Evolutionary conservation across 371 early-diverging fungal genomes (phyloP), one percentile per base, ranked within the genome.

Genomic region (Mucor indicus): DNA sequence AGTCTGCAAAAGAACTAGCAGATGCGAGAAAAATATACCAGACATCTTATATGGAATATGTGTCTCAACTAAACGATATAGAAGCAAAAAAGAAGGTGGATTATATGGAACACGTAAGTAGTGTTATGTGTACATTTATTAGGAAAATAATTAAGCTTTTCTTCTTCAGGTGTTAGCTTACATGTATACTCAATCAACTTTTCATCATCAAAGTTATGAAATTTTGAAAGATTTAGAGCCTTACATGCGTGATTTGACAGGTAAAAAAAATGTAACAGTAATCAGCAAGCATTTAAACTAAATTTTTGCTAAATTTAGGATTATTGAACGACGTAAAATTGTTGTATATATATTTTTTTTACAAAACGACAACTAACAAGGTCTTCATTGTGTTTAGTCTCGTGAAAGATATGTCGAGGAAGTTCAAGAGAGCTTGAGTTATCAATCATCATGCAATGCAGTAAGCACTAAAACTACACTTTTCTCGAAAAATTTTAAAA

Each of bases 161-260:
- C n/a, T n/a, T n/a, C 19, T 15, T 25, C 20, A 81, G 80, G 67
- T 85, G 6, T 72, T 88, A 36, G 83, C 85, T 10, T 76, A 79
- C 30, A 82, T 88, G 73, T 88, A 85, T 50, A 80, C 85, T 4
- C 80, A 88, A 31, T 84, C 79, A 38, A 80, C 86, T 17, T 87
- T 84, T 55, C 84, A 81, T 60, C 90, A 89, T 53, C 89, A 90
- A 62, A 72, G 80, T 12, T 87, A 84, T 53, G 84, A 86, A 36
- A 72, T 80, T 37, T 47, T 90, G 24, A 81, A 81, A 42, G 90
- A 89, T 45, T 55, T 90, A 19, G 89, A 89, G 55, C 90, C 89
- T 6, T 64, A 77, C 24, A 89, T 91, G 86, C 79, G 85, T 21
- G 75, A 81, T 55, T 58, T 90, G 21, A 84, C 86, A 41, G 81